Evolutionary conservation across 2,329 filamentous ascomycete species (phyloP).

Genomic region (Anisogramma anomala): DNA sequence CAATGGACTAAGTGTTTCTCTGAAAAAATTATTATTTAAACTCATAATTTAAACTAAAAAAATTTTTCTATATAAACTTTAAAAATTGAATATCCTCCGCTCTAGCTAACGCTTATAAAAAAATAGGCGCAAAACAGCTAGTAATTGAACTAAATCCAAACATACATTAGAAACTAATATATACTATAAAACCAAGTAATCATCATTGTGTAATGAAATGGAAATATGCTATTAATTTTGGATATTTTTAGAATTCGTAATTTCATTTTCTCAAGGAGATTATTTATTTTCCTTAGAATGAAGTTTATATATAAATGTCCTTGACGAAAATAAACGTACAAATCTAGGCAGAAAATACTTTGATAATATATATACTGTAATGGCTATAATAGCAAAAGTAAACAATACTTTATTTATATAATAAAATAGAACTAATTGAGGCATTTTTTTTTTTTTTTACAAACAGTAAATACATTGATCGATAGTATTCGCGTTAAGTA

Average conservation of each 20-base stretch:
- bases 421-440: neutral
- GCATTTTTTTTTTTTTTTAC: neutral
- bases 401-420: neutral
- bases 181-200: neutral
- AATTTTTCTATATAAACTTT: slow-evolving; percentile 5
- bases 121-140: neutral
- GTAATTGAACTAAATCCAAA: neutral
- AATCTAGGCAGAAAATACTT: neutral
- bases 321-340: neutral
- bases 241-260: neutral
- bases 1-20: slow-evolving; percentile 8
- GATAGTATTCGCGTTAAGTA: neutral
- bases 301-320: neutral
- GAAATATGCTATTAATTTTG: too few relatives aligned
- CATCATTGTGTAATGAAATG: too few relatives aligned
- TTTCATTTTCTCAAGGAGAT: neutral
- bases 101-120: neutral
- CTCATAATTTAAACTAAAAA: slow-evolving; percentile 1
- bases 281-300: neutral
- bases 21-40: slow-evolving; percentile 5
- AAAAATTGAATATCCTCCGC: neutral
- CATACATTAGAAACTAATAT: neutral
- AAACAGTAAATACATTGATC: neutral
- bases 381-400: neutral
- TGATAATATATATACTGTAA: neutral